Percentiles rank a stretch among this genome's conserved stretches.
phyloP scores from a whole-genome alignment of 2,329 filamentous ascomycete genomes.

The Helotiales sp. region DNA sequence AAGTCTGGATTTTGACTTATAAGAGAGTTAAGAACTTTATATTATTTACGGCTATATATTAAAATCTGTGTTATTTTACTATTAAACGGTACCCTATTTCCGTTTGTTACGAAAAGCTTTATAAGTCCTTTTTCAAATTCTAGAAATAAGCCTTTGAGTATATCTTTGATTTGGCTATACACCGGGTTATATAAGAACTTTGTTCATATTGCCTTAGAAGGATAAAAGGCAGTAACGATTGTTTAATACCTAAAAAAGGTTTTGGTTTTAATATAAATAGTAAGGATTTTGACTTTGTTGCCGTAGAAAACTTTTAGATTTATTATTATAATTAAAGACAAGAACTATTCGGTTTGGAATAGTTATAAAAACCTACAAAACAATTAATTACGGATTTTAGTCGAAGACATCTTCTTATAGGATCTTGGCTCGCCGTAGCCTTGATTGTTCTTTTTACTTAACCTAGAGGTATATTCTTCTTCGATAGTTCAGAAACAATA shows the following conservation, averaged over 20 bases:
- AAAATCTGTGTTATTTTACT: slow-evolving; percentile 4
- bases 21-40: not conserved
- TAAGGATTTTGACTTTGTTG: slow-evolving; percentile 10
- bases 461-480: not conserved
- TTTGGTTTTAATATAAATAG: not conserved
- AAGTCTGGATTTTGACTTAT: slow-evolving; percentile 8
- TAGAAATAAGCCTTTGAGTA: slow-evolving; percentile 4
- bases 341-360: not conserved
- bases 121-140: slow-evolving; percentile 14
- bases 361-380: slow-evolving; percentile 16
- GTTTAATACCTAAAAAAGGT: slow-evolving; percentile 3
- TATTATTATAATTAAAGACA: slow-evolving; percentile 15
- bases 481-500: not conserved
- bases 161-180: not conserved
- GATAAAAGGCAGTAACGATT: slow-evolving; percentile 9
- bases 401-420: slow-evolving; percentile 3
- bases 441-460: not conserved
- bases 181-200: slow-evolving; percentile 9
- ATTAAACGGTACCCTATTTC: slow-evolving; percentile 15
- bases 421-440: not conserved
- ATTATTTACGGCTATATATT: not conserved
- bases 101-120: slow-evolving; percentile 13
- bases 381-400: slow-evolving; percentile 18
- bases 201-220: not conserved
- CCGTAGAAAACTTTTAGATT: slow-evolving; percentile 23